These are phyloP conservation scores for Hericium coralloides DNA, from an alignment of 768 basidiomycete species.

Conservation along the genomic window DNA sequence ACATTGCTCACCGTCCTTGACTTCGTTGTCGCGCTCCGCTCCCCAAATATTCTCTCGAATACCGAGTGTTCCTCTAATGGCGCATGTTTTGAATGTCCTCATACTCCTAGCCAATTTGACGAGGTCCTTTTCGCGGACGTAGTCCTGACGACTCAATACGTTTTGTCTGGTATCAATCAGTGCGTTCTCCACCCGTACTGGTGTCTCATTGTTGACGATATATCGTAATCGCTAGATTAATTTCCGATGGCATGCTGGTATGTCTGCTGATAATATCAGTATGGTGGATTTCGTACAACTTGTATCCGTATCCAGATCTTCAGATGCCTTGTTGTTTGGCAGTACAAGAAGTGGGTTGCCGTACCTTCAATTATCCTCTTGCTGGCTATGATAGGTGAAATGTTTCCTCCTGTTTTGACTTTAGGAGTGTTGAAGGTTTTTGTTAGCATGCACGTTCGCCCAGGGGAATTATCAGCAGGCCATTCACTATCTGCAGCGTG, in stretches of 20 bases:
- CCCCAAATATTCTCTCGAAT: neutral
- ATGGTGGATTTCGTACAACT: neutral
- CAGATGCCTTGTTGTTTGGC: neutral
- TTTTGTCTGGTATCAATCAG: neutral
- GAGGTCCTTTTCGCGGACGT: neutral
- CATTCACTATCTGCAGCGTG: neutral
- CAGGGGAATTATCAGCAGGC: neutral
- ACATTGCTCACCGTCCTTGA: neutral
- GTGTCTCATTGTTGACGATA: neutral
- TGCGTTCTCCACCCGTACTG: neutral
- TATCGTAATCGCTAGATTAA: neutral
- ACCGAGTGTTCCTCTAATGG: neutral
- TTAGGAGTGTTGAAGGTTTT: neutral
- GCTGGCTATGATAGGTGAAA: neutral
- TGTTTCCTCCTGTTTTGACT: neutral
- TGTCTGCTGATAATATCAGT: neutral
- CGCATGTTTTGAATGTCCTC: neutral
- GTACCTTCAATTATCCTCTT: neutral
- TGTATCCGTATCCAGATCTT: neutral
- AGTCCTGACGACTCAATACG: neutral
- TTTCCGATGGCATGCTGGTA: neutral
- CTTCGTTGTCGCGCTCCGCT: neutral
- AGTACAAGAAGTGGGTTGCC: neutral
- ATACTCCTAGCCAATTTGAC: neutral
- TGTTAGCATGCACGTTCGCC: neutral